phyloP scores from a whole-genome alignment of 2,329 filamentous ascomycete species.

The Exophiala dermatitidis region DNA sequence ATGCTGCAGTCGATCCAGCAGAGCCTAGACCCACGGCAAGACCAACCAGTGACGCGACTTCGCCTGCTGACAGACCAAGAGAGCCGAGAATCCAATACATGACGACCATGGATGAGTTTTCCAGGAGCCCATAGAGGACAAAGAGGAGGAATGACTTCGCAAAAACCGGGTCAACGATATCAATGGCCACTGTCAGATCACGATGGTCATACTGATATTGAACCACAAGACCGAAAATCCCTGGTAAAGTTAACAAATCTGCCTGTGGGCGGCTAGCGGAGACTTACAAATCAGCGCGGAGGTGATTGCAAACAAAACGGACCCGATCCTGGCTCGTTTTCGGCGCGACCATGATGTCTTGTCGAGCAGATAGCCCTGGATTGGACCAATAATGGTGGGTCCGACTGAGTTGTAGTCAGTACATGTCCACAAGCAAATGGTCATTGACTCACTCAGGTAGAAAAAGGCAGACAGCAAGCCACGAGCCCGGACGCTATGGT shows the following conservation, averaged over 20 bases:
- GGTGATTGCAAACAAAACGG: not conserved
- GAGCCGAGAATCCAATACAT: not conserved
- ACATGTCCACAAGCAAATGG: not conserved
- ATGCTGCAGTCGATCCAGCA: not conserved
- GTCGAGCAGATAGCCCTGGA: not conserved
- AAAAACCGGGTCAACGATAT: not conserved
- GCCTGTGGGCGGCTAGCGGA: too few relatives aligned
- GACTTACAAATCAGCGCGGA: not conserved
- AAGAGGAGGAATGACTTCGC: not conserved
- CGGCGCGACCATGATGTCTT: not conserved
- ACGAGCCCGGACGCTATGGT: not conserved
- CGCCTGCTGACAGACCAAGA: not conserved
- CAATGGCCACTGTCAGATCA: not conserved
- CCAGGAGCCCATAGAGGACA: not conserved
- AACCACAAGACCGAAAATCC: not conserved
- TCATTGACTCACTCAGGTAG: not conserved
- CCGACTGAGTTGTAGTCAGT: not conserved
- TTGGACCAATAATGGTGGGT: not conserved
- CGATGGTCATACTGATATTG: not conserved
- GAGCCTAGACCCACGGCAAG: not conserved
- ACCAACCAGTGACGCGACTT: not conserved
- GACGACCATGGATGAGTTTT: not conserved
- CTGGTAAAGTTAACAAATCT: not conserved
- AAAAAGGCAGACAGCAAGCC: not conserved
- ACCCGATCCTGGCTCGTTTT: not conserved